Evolutionary conservation across 495 filamentous ascomycete genomes (phyloP), one percentile per base, ranked within the genome.

Genomic region (Bacidia gigantensis): DNA sequence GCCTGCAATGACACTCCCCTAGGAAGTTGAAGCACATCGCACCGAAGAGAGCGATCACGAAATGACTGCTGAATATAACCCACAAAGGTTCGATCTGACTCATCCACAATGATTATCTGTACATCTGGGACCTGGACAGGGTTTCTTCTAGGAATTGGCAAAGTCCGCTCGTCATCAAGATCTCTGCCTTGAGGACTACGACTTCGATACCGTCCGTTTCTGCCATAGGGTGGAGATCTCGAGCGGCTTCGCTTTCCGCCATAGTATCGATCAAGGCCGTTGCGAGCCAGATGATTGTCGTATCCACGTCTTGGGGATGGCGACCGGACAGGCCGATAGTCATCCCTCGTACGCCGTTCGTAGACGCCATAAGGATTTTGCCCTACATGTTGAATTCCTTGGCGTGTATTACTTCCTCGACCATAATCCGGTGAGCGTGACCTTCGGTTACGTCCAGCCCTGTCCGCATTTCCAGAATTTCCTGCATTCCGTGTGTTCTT

Each of bases 51-150:
- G 47, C 81, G 77, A 44, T 74, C 72, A 42, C 72, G 72, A 61
- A 98, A 90, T 2, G 80, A 73, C 40, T 77, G 73, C 60, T 95
- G 84, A 17, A 93, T 81, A 72, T 86, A 94, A 51, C 69, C 69
- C 40, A 95, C 78, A 60, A 93, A 96, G 46, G 84, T 81, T 39
- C 83, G 83, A 38, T 87, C 82, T 11, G 95, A 71, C 60, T 89
- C 81, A 56, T 90, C 83, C 12, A 87, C 65, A 0, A 94, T 76
- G 1, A 98, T 71, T 23, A 96, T 75, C 59, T 95, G 90, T 23
- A 97, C 85, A 59, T 97, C 92, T 2, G 92, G 92, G 20, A 97
- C 80, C 54, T 95, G 81, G 49, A 75, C 69, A 1, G 85, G 79
- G 46, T 77, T 75, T 54, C 90, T 78, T 53, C 81, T 73, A 22